phyloP scores from a whole-genome alignment of 768 basidiomycete genomes.

The Termitomyces sp. region DNA sequence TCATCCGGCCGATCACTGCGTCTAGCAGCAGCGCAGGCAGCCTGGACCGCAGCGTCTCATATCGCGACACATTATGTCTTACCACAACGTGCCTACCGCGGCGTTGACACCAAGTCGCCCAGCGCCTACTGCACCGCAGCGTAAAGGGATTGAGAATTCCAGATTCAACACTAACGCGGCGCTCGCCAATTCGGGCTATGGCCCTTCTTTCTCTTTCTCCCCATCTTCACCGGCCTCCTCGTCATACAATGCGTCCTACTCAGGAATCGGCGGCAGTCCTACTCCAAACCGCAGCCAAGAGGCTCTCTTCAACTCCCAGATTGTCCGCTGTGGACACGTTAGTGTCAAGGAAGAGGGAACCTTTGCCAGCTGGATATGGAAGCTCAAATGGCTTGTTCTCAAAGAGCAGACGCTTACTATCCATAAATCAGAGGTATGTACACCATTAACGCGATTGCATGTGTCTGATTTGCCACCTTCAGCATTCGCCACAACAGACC shows the following conservation, averaged over 20 bases:
- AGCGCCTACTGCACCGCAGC: constrained; percentile 66
- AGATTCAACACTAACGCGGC: constrained; percentile 35
- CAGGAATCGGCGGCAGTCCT: constrained; percentile 81
- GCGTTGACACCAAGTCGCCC: constrained; percentile 77
- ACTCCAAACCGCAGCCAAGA: constrained; percentile 56
- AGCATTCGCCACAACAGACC: constrained; percentile 56
- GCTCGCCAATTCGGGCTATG: constrained; percentile 55
- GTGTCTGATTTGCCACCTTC: not conserved
- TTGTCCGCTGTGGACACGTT: constrained; percentile 70
- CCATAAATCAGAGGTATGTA: constrained; percentile 87
- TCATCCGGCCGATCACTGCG: not conserved
- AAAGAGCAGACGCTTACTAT: constrained; percentile 75
- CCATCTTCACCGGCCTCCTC: constrained; percentile 51
- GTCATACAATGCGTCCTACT: constrained; percentile 63
- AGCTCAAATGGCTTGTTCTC: constrained; percentile 85
- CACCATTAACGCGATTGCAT: not conserved
- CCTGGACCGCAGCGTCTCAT: constrained; percentile 1
- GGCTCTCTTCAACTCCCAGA: constrained; percentile 33
- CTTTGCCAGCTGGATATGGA: constrained; percentile 88
- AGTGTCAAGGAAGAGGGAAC: constrained; percentile 89
- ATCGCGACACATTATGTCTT: constrained; percentile 26
- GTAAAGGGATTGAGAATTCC: constrained; percentile 37
- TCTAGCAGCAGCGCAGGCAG: constrained; percentile 2
- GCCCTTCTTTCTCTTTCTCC: constrained; percentile 51
- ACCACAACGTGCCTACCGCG: constrained; percentile 37